A percentile compares a stretch with the other conserved stretches of the same genome.
Evolutionary conservation across 306 rosid genomes (phyloP).

Genomic region (barrel medic (Medicago truncatula)): MtrunA17r5.0-ANR NC_053046.1:7463501-7464000

Average conservation of each 20-base stretch:
- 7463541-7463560: too few relatives aligned
- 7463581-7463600: too few relatives aligned
- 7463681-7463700: too few relatives aligned
- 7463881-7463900: slow-evolving; percentile 39
- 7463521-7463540: too few relatives aligned
- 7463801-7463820: neutral
- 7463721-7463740: too few relatives aligned
- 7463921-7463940: slow-evolving; percentile 33
- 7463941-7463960: slow-evolving; percentile 48
- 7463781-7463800: slow-evolving; percentile 21
- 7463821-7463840: slow-evolving; percentile 48
- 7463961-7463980: slow-evolving; percentile 37
- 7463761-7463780: neutral
- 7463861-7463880: slow-evolving; percentile 45
- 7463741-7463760: neutral
- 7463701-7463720: too few relatives aligned
- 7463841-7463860: slow-evolving; percentile 57
- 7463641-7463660: too few relatives aligned
- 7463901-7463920: slow-evolving; percentile 51
- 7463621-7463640: too few relatives aligned
- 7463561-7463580: too few relatives aligned
- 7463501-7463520: too few relatives aligned
- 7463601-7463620: too few relatives aligned
- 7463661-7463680: too few relatives aligned
- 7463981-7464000: neutral